Percentiles rank a stretch among this genome's conserved stretches.
Evolutionary conservation across 2,329 filamentous ascomycete genomes (phyloP).

Genomic region (Alternaria postmessia): DNA sequence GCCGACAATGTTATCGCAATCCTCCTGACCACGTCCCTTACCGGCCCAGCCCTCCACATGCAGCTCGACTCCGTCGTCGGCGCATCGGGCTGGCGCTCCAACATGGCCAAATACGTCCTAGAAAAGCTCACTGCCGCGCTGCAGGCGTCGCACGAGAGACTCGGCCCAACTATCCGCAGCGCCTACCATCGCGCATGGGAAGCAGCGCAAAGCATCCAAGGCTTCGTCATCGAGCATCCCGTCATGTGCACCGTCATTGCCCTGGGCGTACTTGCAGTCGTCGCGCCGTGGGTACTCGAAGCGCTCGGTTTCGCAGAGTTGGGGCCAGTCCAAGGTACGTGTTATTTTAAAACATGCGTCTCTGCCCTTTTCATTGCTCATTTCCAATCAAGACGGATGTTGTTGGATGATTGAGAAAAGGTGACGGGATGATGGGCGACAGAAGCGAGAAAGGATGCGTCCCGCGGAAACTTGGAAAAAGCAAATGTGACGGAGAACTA

Average conservation of each 20-base stretch:
- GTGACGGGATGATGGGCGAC: background rate
- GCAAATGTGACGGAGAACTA: background rate
- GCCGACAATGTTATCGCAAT: constrained; percentile 29
- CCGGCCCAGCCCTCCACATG: constrained; percentile 24
- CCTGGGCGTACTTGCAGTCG: constrained; percentile 38
- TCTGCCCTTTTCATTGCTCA: background rate
- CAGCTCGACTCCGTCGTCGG: constrained; percentile 37
- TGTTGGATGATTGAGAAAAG: too few species aligned
- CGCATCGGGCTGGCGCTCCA: constrained; percentile 41
- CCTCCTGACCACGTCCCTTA: constrained; percentile 27
- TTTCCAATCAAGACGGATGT: background rate
- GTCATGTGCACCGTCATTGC: constrained; percentile 41
- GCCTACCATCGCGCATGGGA: constrained; percentile 37
- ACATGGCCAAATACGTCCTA: constrained; percentile 40
- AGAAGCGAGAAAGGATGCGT: background rate
- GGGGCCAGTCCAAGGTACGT: constrained; percentile 42
- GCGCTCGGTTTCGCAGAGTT: constrained; percentile 45
- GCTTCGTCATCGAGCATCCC: constrained; percentile 43
- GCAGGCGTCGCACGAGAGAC: constrained; percentile 28
- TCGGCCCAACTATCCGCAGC: constrained; percentile 31
- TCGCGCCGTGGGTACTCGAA: constrained; percentile 41
- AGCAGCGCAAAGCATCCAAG: constrained; percentile 31
- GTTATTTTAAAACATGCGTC: too few species aligned
- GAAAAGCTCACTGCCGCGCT: constrained; percentile 36
- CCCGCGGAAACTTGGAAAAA: background rate